Percentiles rank a stretch among this genome's conserved stretches.
phyloP scores from a whole-genome alignment of 2,329 filamentous ascomycete species.

The Ophiostoma ulmi region DNA sequence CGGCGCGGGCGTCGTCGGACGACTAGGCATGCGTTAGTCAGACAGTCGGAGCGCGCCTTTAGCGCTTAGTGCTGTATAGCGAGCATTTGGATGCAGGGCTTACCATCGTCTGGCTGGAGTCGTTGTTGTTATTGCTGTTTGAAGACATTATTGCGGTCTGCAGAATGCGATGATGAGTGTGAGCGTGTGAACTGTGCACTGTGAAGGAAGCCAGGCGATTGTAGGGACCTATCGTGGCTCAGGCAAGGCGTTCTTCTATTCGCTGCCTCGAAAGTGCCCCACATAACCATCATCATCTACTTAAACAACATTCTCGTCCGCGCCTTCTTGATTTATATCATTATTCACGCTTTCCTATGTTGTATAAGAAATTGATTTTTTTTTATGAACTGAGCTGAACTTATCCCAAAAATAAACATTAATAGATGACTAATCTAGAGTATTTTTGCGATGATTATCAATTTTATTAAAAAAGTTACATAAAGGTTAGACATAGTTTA shows the following conservation, averaged over 20 bases:
- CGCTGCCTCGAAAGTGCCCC: background rate
- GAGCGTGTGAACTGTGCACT: background rate
- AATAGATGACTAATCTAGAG: too few relatives aligned
- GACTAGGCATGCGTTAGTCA: slow-evolving; percentile 32
- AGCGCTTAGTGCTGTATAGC: background rate
- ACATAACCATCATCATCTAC: background rate
- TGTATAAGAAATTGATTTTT: too few relatives aligned
- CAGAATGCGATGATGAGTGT: background rate
- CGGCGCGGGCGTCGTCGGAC: slow-evolving; percentile 48
- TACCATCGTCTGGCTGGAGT: slow-evolving; percentile 38
- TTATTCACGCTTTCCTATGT: too few relatives aligned
- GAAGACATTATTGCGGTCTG: slow-evolving; percentile 35
- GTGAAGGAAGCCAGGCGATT: background rate
- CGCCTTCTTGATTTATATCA: background rate
- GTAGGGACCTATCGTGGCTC: background rate
- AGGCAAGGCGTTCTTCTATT: background rate
- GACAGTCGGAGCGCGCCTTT: too few relatives aligned
- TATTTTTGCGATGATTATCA: too few relatives aligned
- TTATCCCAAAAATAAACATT: too few relatives aligned
- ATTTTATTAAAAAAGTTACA: too few relatives aligned
- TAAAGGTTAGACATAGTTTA: too few relatives aligned
- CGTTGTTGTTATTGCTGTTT: slow-evolving; percentile 35
- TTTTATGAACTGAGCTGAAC: too few relatives aligned
- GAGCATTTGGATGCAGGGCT: slow-evolving; percentile 15
- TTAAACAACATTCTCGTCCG: background rate